Evolutionary conservation across 495 filamentous ascomycete species (phyloP), one percentile per base, ranked within the genome.

Genomic region (Parachaetomium inaequale): DNA sequence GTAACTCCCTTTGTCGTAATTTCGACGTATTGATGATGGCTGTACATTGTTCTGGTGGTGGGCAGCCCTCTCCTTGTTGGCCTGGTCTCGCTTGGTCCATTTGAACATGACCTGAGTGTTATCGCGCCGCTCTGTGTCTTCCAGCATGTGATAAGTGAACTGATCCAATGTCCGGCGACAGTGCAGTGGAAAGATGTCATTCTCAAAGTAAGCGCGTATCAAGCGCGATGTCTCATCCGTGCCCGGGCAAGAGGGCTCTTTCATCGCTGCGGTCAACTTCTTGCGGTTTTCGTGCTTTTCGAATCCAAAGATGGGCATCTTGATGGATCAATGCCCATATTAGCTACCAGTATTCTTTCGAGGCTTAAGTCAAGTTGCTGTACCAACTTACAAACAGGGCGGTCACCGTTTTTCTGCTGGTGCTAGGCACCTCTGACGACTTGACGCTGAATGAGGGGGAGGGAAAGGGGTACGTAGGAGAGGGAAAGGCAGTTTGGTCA

Each of bases 101-200:
- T 31, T 53, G 47, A 28, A 60, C 29, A 53, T 53, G 46, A 60
- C 58, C 15, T 60, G 58, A 7, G 23, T 53, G 25, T 60, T 60
- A 25, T 60, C 58, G 23, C 58, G 31, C 58, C 25, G 19, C 32
- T 52, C 46, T n/a, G 58, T 60, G 34, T 52, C 32, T 0, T 60
- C 32, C 17, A 60, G 34, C 46, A 53, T 60, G 46, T 51, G 34
- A 17, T 60, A 60, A 17, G 58, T 53, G 28, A 52, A 60, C 28
- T 60, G 58, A 29, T 60, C 58, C 32, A 60, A 21, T 17, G 58
- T 60, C 15, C 58, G 58, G 31, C 58, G 58, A 34, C 58, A 60
- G 23, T 60, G 58, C 34, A 60, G 15, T 12, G 46, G 46, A 14
- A 34, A 4, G 11, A 21, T 42, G 10, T 29, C 46, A 0, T 14